phyloP scores from a whole-genome alignment of 768 basidiomycete species.

The Lactarius deliciosus region DNA sequence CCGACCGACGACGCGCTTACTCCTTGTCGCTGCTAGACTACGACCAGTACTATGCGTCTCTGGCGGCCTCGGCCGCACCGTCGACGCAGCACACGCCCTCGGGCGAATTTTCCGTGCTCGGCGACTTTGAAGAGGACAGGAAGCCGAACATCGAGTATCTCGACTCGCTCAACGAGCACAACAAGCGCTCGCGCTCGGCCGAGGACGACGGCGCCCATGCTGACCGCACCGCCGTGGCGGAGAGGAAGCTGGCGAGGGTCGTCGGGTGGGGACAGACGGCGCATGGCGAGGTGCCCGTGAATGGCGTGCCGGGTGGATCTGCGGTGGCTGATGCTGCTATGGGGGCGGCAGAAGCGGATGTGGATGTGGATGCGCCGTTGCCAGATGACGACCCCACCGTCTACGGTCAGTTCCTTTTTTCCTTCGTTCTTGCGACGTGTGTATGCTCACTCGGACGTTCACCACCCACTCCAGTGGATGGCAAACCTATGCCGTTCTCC shows the following conservation, averaged over 20 bases:
- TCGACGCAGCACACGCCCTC: constrained; percentile 60
- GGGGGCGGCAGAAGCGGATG: constrained; percentile 14
- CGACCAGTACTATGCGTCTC: constrained; percentile 79
- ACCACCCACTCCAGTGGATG: constrained; percentile 59
- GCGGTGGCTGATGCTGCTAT: neutral
- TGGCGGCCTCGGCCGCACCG: constrained; percentile 61
- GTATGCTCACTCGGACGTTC: constrained; percentile 13
- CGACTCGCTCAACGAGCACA: constrained; percentile 67
- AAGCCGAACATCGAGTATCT: constrained; percentile 67
- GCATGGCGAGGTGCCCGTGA: constrained; percentile 35
- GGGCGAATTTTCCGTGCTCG: constrained; percentile 46
- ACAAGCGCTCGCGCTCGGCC: constrained; percentile 68
- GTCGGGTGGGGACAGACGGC: constrained; percentile 18
- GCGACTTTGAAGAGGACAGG: constrained; percentile 64
- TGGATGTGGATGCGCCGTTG: neutral
- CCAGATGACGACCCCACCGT: constrained; percentile 58
- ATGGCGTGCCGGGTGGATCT: constrained; percentile 26
- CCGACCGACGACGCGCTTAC: neutral
- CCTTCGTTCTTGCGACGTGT: neutral
- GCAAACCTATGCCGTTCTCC: constrained; percentile 68
- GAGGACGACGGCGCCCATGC: constrained; percentile 39
- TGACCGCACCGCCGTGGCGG: constrained; percentile 32
- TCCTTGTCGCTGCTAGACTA: constrained; percentile 49
- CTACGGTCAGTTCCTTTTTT: constrained; percentile 50
- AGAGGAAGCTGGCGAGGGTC: constrained; percentile 26